Evolutionary conservation across 441 rosid species (phyloP).

Genomic region (Pelargonium citronellum): DNA sequence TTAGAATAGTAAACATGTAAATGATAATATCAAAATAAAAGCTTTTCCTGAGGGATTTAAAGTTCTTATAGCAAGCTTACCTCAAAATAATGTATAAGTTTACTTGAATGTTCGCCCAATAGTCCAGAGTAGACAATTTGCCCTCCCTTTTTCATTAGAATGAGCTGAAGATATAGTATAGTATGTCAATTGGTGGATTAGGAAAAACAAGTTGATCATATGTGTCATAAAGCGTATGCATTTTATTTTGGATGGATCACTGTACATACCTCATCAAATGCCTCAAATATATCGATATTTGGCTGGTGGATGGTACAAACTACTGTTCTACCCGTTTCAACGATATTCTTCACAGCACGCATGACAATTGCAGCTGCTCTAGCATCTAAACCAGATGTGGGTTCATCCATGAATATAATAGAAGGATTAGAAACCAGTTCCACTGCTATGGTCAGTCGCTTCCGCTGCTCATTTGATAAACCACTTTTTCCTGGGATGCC

Average conservation of each 20-base stretch:
- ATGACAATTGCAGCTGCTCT: conserved; percentile 69
- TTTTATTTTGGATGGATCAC: too few relatives aligned
- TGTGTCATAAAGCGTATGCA: not conserved
- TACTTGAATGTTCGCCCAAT: conserved; percentile 43
- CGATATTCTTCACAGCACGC: conserved; percentile 59
- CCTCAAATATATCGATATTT: conserved; percentile 55
- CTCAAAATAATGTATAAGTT: conserved; percentile 45
- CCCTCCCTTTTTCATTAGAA: conserved; percentile 58
- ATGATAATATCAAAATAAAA: too few relatives aligned
- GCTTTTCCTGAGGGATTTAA: too few relatives aligned
- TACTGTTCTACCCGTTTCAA: conserved; percentile 59
- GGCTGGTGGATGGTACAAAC: conserved; percentile 75
- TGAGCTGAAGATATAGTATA: conserved; percentile 32
- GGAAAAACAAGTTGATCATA: not conserved
- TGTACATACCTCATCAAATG: conserved; percentile 51
- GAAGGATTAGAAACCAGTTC: conserved; percentile 74
- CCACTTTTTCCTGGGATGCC: conserved; percentile 49
- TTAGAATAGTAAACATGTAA: too few relatives aligned
- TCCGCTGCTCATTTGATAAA: conserved; percentile 60
- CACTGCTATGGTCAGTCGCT: conserved; percentile 54
- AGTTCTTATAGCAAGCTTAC: conserved; percentile 10
- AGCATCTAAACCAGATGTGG: conserved; percentile 64
- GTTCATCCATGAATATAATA: conserved; percentile 68
- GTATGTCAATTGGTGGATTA: too few relatives aligned
- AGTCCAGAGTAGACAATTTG: conserved; percentile 44